A percentile compares a stretch with the other conserved stretches of the same genome.
Conservation (phyloP, 2,329 filamentous ascomycete genomes). For the Claviceps arundinis region DNA sequence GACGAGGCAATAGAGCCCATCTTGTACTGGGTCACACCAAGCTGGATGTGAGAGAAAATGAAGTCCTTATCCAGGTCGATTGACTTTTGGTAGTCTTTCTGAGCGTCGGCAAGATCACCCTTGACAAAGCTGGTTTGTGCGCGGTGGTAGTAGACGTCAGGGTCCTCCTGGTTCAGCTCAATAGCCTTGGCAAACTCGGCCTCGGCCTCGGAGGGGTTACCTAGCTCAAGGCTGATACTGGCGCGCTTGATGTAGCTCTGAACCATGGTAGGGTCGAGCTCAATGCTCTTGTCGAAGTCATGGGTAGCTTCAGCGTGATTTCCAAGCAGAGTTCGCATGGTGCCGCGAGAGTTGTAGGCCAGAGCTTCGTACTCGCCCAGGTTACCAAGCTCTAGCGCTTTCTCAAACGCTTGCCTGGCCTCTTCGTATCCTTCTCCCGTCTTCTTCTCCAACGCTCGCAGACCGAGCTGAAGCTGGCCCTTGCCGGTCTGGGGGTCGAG, state of each 20-base stretch:
- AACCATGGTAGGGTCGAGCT: constrained; percentile 74
- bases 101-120: constrained; percentile 79
- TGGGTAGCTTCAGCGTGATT: constrained; percentile 71
- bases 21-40: constrained; percentile 99
- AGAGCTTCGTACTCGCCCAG: constrained; percentile 76
- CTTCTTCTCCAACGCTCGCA: constrained; percentile 70
- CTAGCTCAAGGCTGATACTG: constrained; percentile 92
- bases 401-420: constrained; percentile 73
- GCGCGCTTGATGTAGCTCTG: constrained; percentile 99
- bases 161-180: constrained; percentile 73
- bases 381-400: constrained; percentile 69
- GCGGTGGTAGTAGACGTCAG: constrained; percentile 98
- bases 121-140: constrained; percentile 98
- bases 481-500: constrained; percentile 65
- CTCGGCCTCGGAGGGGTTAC: constrained; percentile 73
- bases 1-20: constrained; percentile 96
- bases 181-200: constrained; percentile 80
- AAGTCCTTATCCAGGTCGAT: constrained; percentile 93
- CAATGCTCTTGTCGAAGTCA: constrained; percentile 86
- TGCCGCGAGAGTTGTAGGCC: constrained; percentile 92
- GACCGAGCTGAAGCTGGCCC: constrained; percentile 72
- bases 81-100: constrained; percentile 98
- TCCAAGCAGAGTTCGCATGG: constrained; percentile 84
- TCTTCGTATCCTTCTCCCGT: constrained; percentile 87
- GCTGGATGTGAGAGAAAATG: constrained; percentile 98